Base-by-base conservation (phyloP, 2,329 filamentous ascomycete genomes). In the Diplocarpon rosae region DNA sequence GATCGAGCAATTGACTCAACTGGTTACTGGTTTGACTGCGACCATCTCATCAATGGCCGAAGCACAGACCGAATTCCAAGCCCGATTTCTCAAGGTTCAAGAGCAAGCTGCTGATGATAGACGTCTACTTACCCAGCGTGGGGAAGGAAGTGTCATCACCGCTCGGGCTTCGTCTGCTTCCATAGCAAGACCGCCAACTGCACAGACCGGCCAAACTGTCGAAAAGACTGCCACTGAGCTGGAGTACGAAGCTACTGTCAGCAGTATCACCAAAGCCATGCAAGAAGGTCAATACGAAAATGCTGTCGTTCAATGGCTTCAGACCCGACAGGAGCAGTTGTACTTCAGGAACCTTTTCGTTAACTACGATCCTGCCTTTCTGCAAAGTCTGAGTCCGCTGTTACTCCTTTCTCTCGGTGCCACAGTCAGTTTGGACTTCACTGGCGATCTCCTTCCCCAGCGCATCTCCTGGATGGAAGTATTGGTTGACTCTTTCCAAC, bases 1-100 rank as follows among this genome's bases (percentile, higher is more conserved):
- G 71, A 82, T 89, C 46, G 77, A 84, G 43, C 76, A 85, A 56
- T 70, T 90, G n/a, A 72, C 80, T 7, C 71, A 73, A 12, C 72
- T 85, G 27, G 78, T 86, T 4, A 73, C 73, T 28, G 73, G 76
- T 17, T 69, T 89, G 46, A 75, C 79, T 2, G 76, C 81, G 50
- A 85, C 80, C 36, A 72, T 90, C 17, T 75, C 78, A 32, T 74
- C 74, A 11, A 80, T 90, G 79, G 79, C 79, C 5, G 66, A 75
- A 5, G 73, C 75, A 1, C 84, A 89, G 63, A 66, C 74, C 3
- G 73, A 83, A 44, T 78, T 87, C 52, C 83, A 88, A 61, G 73
- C 73, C 34, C 73, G 75, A 52, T 69, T 80, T 45, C 63, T 79
- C 41, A 78, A 76, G 61, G 65, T 77, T 52, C 73, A 75, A 53